phyloP scores from a whole-genome alignment of 164 flowering plant genomes.

The Vitis cinerea region DNA sequence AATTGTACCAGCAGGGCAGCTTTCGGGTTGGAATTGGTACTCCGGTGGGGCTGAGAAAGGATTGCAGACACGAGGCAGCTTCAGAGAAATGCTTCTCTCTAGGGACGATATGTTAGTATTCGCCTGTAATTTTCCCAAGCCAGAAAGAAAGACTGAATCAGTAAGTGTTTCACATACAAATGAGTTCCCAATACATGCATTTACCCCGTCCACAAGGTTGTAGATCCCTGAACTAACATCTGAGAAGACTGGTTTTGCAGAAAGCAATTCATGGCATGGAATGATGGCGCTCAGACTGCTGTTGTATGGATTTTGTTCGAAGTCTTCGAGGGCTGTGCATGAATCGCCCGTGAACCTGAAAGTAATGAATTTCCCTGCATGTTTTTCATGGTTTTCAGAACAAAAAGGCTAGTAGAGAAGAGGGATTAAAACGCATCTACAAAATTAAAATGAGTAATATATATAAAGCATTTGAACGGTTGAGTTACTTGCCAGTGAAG shows the following conservation, averaged over 20 bases:
- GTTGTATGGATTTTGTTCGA: conserved; percentile 69
- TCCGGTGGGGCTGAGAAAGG: conserved; percentile 84
- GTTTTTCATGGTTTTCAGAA: too few relatives aligned
- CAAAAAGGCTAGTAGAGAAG: neutral
- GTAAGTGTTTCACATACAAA: too few relatives aligned
- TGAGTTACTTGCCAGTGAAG: conserved; percentile 44
- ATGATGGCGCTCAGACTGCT: conserved; percentile 78
- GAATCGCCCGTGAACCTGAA: conserved; percentile 80
- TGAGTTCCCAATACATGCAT: too few relatives aligned
- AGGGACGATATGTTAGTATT: conserved; percentile 52
- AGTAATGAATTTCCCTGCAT: neutral
- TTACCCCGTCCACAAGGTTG: conserved; percentile 65
- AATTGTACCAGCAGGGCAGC: conserved; percentile 55
- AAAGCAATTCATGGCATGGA: conserved; percentile 68
- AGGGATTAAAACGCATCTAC: neutral
- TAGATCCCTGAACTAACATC: conserved; percentile 61
- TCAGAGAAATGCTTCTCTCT: conserved; percentile 22
- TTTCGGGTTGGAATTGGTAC: conserved; percentile 52
- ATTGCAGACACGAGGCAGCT: conserved; percentile 53
- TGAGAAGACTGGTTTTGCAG: conserved; percentile 49
- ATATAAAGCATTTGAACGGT: neutral
- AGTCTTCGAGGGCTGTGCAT: conserved; percentile 68
- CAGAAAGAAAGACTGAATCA: neutral
- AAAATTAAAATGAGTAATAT: too few relatives aligned
- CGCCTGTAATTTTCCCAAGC: conserved; percentile 38